Base-by-base conservation (phyloP, 2,329 filamentous ascomycete species). In the Arthrobotrys sphaeroides region DNA sequence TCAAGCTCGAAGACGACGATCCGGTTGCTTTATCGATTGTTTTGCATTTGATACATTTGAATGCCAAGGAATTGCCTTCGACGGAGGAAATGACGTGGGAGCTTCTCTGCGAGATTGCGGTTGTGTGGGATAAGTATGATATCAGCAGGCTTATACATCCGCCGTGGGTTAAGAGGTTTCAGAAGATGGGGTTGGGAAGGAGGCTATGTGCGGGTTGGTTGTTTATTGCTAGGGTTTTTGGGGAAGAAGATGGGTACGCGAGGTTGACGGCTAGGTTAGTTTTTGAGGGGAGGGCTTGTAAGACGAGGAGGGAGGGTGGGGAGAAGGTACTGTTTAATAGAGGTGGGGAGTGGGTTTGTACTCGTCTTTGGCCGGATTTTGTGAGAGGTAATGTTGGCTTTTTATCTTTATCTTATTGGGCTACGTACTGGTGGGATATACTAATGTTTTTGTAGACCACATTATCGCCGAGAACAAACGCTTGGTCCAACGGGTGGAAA, bases 71-170 rank as follows among this genome's bases (percentile, higher is more conserved):
- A 1, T 45, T 74, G 9, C 70, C 70, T 4, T 49, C 51, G 0
- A 18, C 22, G 6, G 55, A 68, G 4, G 43, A 38, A 0, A 43
- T 74, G 10, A 42, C 62, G 18, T 74, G 70, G 70, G 43, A 51
- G 24, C 68, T 47, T 0, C 42, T 74, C 26, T 67, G 62, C n/a
- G 62, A 68, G 13, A 36, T 74, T 12, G 62, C 70, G 2, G n/a
- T 62, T 1, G 68, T 74, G 28, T 74, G 70, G 70, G 70, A 74
- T 43, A 74, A 74, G 36, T 74, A 74, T 22, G 57, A 74, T 68
- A 62, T 74, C 12, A 74, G 28, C 28, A 68, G 49, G 42, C 16
- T 74, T 12, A 64, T 74, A 26, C 36, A 40, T 5, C 70, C 70
- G 9, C 70, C 70, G 22, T 74, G 70, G 70, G 10, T 74, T 16